phyloP scores from a whole-genome alignment of 176 grass and related monocot species.

The Triticum timopheevii region DNA sequence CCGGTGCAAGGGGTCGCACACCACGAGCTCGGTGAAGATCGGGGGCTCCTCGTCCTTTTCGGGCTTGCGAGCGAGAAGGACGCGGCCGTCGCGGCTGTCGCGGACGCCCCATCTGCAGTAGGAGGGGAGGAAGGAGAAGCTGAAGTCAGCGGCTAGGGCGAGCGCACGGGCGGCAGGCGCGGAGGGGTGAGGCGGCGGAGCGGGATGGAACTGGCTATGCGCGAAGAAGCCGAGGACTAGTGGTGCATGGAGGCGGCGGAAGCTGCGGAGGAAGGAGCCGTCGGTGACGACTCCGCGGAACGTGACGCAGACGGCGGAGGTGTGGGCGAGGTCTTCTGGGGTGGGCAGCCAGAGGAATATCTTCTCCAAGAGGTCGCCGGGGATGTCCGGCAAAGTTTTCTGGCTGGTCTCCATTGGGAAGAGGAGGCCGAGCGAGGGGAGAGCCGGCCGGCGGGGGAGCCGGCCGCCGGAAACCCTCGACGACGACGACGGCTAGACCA shows the following conservation, averaged over 20 bases:
- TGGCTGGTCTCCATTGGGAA: not conserved
- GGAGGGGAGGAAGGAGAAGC: not conserved
- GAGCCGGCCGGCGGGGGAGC: too few species aligned
- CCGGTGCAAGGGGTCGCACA: not conserved
- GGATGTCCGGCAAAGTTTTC: not conserved
- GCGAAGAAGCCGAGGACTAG: too few species aligned
- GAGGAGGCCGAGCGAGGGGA: too few species aligned
- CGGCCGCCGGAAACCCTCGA: too few species aligned
- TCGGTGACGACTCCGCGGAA: not conserved
- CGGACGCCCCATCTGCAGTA: not conserved
- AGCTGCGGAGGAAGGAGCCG: not conserved
- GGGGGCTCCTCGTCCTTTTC: not conserved
- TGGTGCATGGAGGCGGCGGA: not conserved
- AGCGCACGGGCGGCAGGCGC: not conserved
- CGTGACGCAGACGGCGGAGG: not conserved
- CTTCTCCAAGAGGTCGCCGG: not conserved
- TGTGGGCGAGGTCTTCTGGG: not conserved
- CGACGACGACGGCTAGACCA: too few species aligned
- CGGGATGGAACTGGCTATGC: not conserved
- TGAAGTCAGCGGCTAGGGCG: not conserved
- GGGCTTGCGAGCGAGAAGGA: not conserved
- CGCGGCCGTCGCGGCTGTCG: not conserved
- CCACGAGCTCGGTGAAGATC: not conserved
- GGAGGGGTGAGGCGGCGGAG: not conserved
- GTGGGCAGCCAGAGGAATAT: not conserved